Percentiles rank a stretch among this genome's conserved stretches.
phyloP scores from a whole-genome alignment of 2,329 filamentous ascomycete genomes.

The Pyrenochaeta sp. region DNA sequence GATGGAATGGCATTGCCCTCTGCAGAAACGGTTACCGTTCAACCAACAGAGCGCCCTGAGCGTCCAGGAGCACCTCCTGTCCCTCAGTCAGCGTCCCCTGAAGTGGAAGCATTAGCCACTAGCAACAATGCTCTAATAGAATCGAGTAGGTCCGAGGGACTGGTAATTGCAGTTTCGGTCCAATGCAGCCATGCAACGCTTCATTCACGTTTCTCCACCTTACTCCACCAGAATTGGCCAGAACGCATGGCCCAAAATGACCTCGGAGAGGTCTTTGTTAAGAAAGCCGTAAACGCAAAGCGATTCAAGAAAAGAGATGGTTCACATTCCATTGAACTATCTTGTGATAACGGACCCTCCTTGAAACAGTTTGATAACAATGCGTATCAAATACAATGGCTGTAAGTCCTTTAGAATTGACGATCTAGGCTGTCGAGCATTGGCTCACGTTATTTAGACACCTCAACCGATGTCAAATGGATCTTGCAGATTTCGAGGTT shows the following conservation, averaged over 20 bases:
- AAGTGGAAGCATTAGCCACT: too few species aligned
- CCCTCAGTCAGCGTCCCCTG: too few species aligned
- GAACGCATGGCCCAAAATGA: background rate
- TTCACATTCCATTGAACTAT: slow-evolving; percentile 4
- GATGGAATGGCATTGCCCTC: too few species aligned
- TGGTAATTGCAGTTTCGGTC: background rate
- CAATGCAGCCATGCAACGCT: slow-evolving; percentile 1
- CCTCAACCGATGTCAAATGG: slow-evolving; percentile 3
- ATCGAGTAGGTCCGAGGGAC: background rate
- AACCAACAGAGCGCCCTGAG: too few species aligned
- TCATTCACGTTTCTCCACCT: background rate
- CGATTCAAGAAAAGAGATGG: slow-evolving; percentile 6
- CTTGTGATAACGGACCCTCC: background rate
- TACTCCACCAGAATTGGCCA: background rate
- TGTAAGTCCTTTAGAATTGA: slow-evolving; percentile 2
- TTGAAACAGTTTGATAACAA: background rate
- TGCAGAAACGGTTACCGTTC: too few species aligned
- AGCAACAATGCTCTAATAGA: too few species aligned
- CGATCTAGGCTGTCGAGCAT: background rate
- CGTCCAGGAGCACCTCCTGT: too few species aligned
- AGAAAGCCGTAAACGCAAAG: slow-evolving; percentile 4
- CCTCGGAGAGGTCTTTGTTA: background rate
- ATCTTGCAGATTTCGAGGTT: slow-evolving; percentile 9
- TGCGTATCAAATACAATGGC: slow-evolving; percentile 6
- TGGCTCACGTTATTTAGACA: background rate